Evolutionary conservation across 352 stramenopile genomes (phyloP).

Genomic region (Pythium guiyangense): DNA sequence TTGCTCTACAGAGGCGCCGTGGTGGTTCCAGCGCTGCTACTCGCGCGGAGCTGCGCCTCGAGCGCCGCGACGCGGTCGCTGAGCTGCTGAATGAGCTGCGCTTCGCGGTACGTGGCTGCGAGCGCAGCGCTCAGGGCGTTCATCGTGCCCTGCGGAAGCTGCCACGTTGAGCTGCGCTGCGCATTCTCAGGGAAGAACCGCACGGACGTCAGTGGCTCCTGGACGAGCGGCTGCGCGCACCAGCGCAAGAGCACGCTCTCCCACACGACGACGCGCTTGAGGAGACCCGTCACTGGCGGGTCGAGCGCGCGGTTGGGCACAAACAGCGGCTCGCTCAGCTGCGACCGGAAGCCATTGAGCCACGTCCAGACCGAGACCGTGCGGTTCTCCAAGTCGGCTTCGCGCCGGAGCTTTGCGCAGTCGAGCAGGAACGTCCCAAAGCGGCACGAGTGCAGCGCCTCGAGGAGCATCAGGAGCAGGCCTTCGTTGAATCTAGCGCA

Average conservation of each 20-base stretch:
- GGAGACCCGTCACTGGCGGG: slow-evolving; percentile 45
- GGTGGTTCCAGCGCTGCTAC: background rate
- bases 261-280: slow-evolving; percentile 67
- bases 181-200: slow-evolving; percentile 62
- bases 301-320: slow-evolving; percentile 46
- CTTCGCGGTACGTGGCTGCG: slow-evolving; percentile 36
- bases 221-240: slow-evolving; percentile 56
- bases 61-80: slow-evolving; percentile 28
- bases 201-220: slow-evolving; percentile 26
- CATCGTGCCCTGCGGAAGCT: slow-evolving; percentile 44
- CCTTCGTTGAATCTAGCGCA: slow-evolving; percentile 89
- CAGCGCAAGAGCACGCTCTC: slow-evolving; percentile 71
- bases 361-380: slow-evolving; percentile 80
- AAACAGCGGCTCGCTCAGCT: slow-evolving; percentile 58
- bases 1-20: background rate
- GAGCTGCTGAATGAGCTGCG: slow-evolving; percentile 35
- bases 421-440: slow-evolving; percentile 98
- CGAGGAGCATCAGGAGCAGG: slow-evolving; percentile 90
- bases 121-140: slow-evolving; percentile 46
- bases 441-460: slow-evolving; percentile 95
- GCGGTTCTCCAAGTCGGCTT: slow-evolving; percentile 49
- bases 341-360: slow-evolving; percentile 67
- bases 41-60: slow-evolving; percentile 19
- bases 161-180: slow-evolving; percentile 56
- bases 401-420: slow-evolving; percentile 82